Conservation (phyloP, 352 stramenopile species). For the Pythium aquatile region DNA sequence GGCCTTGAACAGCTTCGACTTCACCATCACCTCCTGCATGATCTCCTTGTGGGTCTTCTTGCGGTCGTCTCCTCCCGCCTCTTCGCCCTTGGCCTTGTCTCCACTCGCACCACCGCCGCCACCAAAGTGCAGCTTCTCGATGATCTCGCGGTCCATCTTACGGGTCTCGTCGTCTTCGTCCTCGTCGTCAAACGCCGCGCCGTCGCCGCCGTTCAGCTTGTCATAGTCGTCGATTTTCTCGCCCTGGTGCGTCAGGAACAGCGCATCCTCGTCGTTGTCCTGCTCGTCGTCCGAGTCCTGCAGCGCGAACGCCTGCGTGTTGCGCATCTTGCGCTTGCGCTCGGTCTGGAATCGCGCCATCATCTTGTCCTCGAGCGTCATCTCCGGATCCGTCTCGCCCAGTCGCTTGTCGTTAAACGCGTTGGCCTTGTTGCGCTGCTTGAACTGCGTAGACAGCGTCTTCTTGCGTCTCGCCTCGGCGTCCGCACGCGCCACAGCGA, state of each 20-base stretch:
- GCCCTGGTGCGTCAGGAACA: slow-evolving; percentile 79
- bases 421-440: slow-evolving; percentile 86
- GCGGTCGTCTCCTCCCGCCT: slow-evolving; percentile 28
- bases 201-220: slow-evolving; percentile 43
- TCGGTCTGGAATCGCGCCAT: slow-evolving; percentile 89
- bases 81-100: slow-evolving; percentile 2
- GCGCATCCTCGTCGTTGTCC: slow-evolving; percentile 53
- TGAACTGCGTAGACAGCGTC: slow-evolving; percentile 83
- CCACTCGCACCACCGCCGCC: slow-evolving; percentile 35
- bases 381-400: slow-evolving; percentile 74
- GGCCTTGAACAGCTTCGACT: slow-evolving; percentile 89
- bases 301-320: slow-evolving; percentile 69
- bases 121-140: slow-evolving; percentile 86
- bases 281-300: slow-evolving; percentile 78
- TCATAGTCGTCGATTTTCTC: slow-evolving; percentile 82
- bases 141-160: slow-evolving; percentile 78
- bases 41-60: slow-evolving; percentile 89
- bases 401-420: slow-evolving; percentile 85
- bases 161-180: slow-evolving; percentile 68
- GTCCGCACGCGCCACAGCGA: slow-evolving; percentile 76
- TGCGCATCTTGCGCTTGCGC: slow-evolving; percentile 83
- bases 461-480: slow-evolving; percentile 84
- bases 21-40: slow-evolving; percentile 91
- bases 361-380: slow-evolving; percentile 93
- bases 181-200: slow-evolving; percentile 39